Percentiles rank a stretch among this genome's conserved stretches.
phyloP scores from a whole-genome alignment of 305 asterid species.

The Caryopteris hybrid region DNA sequence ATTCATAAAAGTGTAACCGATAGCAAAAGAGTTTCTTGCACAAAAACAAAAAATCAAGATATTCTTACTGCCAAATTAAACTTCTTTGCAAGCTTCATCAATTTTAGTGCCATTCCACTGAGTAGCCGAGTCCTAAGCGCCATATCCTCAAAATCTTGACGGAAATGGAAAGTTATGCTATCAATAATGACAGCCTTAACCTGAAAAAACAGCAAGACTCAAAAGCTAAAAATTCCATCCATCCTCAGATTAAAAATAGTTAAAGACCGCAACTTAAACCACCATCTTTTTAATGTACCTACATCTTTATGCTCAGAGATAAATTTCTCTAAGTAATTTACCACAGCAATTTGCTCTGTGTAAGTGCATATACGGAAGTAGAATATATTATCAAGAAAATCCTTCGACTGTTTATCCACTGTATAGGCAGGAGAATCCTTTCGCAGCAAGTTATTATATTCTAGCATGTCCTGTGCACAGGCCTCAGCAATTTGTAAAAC shows the following conservation, averaged over 20 bases:
- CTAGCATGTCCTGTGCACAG: slow-evolving; percentile 76
- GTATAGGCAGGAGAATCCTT: slow-evolving; percentile 45
- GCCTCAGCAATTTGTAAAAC: slow-evolving; percentile 90
- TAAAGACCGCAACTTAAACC: background rate
- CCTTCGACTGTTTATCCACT: slow-evolving; percentile 49
- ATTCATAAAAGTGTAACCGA: background rate
- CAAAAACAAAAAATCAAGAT: background rate
- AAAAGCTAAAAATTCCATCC: slow-evolving; percentile 9
- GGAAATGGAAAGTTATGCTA: slow-evolving; percentile 94
- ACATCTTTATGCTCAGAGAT: slow-evolving; percentile 83
- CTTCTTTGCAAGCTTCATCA: slow-evolving; percentile 90
- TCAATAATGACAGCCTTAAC: slow-evolving; percentile 78
- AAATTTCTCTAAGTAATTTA: slow-evolving; percentile 84
- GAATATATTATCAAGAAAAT: slow-evolving; percentile 75
- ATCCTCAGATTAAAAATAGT: background rate
- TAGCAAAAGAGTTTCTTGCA: background rate
- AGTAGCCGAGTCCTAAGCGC: slow-evolving; percentile 87
- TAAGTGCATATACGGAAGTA: slow-evolving; percentile 84
- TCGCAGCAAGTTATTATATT: slow-evolving; percentile 50
- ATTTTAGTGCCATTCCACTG: slow-evolving; percentile 78
- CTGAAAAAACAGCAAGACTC: slow-evolving; percentile 35
- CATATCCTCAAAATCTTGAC: slow-evolving; percentile 94
- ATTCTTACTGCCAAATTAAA: slow-evolving; percentile 72
- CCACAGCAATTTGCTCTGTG: slow-evolving; percentile 81
- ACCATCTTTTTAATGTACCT: slow-evolving; percentile 29